Base-by-base conservation (phyloP, 306 rosid genomes). In the Ormosia emarginata region DNA sequence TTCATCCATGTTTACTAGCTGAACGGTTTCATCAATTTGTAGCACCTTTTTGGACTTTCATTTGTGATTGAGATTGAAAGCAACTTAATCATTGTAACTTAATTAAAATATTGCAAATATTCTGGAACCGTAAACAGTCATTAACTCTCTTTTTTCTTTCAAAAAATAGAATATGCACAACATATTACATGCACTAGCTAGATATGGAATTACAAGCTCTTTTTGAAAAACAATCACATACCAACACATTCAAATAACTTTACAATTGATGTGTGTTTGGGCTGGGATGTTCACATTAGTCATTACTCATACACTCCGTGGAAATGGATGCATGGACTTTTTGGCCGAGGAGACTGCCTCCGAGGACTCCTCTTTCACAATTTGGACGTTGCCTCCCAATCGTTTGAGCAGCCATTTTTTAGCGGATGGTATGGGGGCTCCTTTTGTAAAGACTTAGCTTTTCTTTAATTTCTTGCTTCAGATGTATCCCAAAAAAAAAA, bases 21-120 rank as follows among this genome's bases (percentile, higher is more conserved):
- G 50, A 57, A 75, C 1, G 76, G 18, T 29, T 76, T 59, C 50
- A 44, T 53, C 80, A 73, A 83, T 37, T 33, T 64, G 41, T 17
- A 8, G 33, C 13, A 29, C 13, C 66, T 44, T 79, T 67, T 13
- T 44, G 47, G 33, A 67, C 50, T 84, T 37, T 11, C 10, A 4
- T 71, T 7, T 78, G 18, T 29, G 39, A 83, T 44, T 0, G 55
- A 74, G 78, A 36, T 46, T 13, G 81, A 58, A 73, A 68, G 81
- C 36, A 65, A 66, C 85, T 37, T 57, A 58, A 65, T 79, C 74
- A 79, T 74, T 84, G 32, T 81, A 57, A 56, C 8, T 43, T 66
- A 65, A 46, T 29, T 56, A 41, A 30, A 15, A 65, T 33, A 29
- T 41, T 49, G 8, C 18, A 83, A 44, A 43, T 71, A 78, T 73